These are phyloP conservation scores for Aspergillus felis DNA, from an alignment of 2,329 filamentous ascomycete species.

Conservation along the genomic window DNA sequence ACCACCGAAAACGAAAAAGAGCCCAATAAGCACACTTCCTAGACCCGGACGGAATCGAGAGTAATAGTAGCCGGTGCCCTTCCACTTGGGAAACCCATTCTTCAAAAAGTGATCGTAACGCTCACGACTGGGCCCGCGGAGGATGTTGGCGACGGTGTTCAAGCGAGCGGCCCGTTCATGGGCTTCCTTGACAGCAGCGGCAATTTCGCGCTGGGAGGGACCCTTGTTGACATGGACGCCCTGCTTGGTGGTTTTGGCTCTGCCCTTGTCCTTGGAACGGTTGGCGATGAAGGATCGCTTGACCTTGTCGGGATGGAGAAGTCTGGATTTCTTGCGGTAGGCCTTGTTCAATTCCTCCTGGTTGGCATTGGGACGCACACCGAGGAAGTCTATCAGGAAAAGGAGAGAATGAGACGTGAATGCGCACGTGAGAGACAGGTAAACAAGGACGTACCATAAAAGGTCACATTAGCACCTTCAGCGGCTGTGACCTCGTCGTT, in stretches of 20 bases:
- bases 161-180: conserved; percentile 79
- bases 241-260: conserved; percentile 53
- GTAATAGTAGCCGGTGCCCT: conserved; percentile 98
- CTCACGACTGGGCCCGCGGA: conserved; percentile 73
- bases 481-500: conserved; percentile 75
- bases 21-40: conserved; percentile 73
- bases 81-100: conserved; percentile 95
- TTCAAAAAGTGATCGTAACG: conserved; percentile 92
- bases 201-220: conserved; percentile 70
- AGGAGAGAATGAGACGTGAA: conserved; percentile 2
- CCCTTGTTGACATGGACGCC: conserved; percentile 65
- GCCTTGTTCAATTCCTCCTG: conserved; percentile 90
- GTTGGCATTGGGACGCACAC: conserved; percentile 66
- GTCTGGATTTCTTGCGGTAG: conserved; percentile 80
- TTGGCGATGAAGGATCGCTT: conserved; percentile 75
- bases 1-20: conserved; percentile 80
- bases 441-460: conserved; percentile 60
- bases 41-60: conserved; percentile 86
- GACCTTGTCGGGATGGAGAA: conserved; percentile 93
- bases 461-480: conserved; percentile 76
- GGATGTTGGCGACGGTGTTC: conserved; percentile 77
- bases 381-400: conserved; percentile 64
- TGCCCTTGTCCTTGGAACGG: conserved; percentile 53
- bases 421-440: background rate
- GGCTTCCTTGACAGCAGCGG: conserved; percentile 73